Percentiles rank a stretch among this genome's conserved stretches.
Evolutionary conservation across 1,284 basidiomycete genomes (phyloP).

Genomic region (Rhodotorula sp.): DNA sequence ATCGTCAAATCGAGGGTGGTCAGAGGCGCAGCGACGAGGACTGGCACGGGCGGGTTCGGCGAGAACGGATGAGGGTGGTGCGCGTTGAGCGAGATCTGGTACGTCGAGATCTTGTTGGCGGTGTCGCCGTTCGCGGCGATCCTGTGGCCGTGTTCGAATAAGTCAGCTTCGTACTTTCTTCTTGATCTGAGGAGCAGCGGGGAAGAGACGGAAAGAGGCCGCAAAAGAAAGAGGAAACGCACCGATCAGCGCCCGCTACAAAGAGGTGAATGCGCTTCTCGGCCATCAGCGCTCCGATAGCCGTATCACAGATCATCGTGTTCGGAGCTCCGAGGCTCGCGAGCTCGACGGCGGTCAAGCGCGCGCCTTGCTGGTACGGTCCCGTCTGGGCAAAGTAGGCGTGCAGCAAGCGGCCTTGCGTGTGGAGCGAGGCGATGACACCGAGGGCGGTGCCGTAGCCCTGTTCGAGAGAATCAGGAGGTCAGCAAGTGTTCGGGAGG

Average conservation of each 20-base stretch:
- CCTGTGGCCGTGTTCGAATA: slow-evolving; percentile 58
- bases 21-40: slow-evolving; percentile 85
- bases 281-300: slow-evolving; percentile 89
- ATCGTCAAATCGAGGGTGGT: slow-evolving; percentile 80
- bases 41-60: slow-evolving; percentile 70
- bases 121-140: slow-evolving; percentile 89
- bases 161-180: background rate
- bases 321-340: slow-evolving; percentile 75
- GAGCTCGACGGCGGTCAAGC: slow-evolving; percentile 80
- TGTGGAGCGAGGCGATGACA: slow-evolving; percentile 83
- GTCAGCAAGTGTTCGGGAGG: background rate
- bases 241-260: slow-evolving; percentile 57
- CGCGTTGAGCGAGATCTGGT: slow-evolving; percentile 44
- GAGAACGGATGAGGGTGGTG: slow-evolving; percentile 39
- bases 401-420: slow-evolving; percentile 66
- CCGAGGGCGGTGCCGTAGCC: slow-evolving; percentile 91
- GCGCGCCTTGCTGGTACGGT: slow-evolving; percentile 85
- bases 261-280: slow-evolving; percentile 77
- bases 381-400: slow-evolving; percentile 90
- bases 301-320: slow-evolving; percentile 92
- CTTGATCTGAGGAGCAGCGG: no score
- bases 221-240: background rate
- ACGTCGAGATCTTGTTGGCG: slow-evolving; percentile 72
- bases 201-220: background rate
- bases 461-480: slow-evolving; percentile 51